Evolutionary conservation across 2,329 filamentous ascomycete species (phyloP), one percentile per base, ranked within the genome.

Genomic region (Thielaviopsis punctulata): DNA sequence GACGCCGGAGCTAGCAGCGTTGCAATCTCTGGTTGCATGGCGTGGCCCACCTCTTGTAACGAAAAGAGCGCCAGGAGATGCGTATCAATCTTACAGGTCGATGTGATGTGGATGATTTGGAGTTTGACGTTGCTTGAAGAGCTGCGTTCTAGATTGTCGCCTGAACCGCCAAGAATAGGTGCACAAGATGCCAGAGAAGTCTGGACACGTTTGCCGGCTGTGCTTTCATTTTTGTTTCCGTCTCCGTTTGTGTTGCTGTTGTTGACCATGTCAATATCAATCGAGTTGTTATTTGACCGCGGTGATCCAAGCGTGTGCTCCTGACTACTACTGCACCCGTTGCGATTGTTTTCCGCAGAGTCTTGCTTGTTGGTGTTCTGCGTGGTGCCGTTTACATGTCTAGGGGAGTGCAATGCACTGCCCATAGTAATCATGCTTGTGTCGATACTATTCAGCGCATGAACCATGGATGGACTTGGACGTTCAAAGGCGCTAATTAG

Each of bases 21-120:
- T 6, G 53, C 46, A 49, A 55, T 55, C 25, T 55, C 53, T 5
- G 50, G 50, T 10, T 55, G 49, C 15, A 25, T 52, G 33, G 46
- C 44, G 10, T 48, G 52, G 4, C 52, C 44, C 10, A 39, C 8
- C n/a, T 51, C 48, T 7, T 30, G 51, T 39, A 50, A 48, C 19
- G 33, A 19, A 18, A 55, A 23, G n/a, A 55, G 24, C 12, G 50
- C 36, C 18, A 55, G 53, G 7, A 55, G 45, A 45, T 49, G 41
- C n/a, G 51, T 47, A 27, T 55, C 53, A 27, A 55, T 52, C 41
- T 30, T 36, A 43, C 53, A 55, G 2, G 53, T 55, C 10, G 53
- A 33, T 5, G 53, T 41, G 4, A 49, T 23, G 30, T 52, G 53
- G 15, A 43, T 33, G 33, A 55, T 33, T 9, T 48, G 48, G 6